Evolutionary conservation across 768 basidiomycete species (phyloP).

Genomic region (Saitozyma podzolica): DNA sequence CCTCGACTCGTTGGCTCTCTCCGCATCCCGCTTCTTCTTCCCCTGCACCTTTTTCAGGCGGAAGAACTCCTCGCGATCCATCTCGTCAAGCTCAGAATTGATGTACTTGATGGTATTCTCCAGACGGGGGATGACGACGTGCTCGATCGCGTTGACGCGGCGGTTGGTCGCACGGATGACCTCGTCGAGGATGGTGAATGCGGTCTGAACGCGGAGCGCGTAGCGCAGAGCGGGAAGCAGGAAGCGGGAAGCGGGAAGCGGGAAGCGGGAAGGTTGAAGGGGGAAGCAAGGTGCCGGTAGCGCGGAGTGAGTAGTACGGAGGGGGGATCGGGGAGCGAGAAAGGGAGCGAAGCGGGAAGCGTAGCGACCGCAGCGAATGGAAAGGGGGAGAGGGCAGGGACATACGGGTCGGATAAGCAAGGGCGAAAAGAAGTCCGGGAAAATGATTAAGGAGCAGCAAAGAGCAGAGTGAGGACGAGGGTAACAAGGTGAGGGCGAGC

Average conservation of each 20-base stretch:
- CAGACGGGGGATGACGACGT: conserved; percentile 89
- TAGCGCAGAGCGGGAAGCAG: background rate
- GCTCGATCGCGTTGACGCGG: conserved; percentile 97
- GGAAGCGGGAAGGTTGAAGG: too few relatives aligned
- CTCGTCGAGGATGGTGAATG: conserved; percentile 97
- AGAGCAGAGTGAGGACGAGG: too few relatives aligned
- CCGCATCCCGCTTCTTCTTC: conserved; percentile 87
- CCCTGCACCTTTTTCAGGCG: conserved; percentile 96
- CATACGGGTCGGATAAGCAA: too few relatives aligned
- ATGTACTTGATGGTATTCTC: conserved; percentile 99
- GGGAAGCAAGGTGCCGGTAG: background rate
- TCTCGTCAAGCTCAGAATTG: conserved; percentile 94
- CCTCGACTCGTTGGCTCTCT: conserved; percentile 27
- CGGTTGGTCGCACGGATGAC: conserved; percentile 99
- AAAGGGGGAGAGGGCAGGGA: too few relatives aligned
- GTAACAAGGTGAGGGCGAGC: too few relatives aligned
- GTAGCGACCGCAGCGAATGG: too few relatives aligned
- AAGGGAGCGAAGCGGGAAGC: too few relatives aligned
- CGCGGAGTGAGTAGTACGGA: too few relatives aligned
- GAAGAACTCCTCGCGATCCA: conserved; percentile 72
- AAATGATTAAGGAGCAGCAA: too few relatives aligned
- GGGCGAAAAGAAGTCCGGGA: too few relatives aligned
- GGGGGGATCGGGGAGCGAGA: too few relatives aligned
- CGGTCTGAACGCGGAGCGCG: conserved; percentile 63
- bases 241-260: background rate